Percentiles rank a stretch among this genome's conserved stretches.
Conservation (phyloP, 352 stramenopile species). For the Globisporangium canariense region DNA sequence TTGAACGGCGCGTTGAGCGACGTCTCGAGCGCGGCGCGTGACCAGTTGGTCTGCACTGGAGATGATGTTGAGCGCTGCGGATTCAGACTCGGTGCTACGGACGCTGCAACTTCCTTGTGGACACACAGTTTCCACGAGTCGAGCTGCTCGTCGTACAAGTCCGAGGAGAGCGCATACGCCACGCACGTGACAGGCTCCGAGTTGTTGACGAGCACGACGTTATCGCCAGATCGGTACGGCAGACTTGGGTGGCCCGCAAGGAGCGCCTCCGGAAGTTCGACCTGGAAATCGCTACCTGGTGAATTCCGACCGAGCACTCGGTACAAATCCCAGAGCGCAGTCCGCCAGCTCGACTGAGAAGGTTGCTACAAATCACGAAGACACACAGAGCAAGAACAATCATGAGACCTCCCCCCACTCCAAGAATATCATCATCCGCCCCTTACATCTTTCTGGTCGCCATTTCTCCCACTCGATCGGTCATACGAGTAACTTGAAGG, state of each 20-base stretch:
- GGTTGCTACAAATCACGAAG: constrained; percentile 2
- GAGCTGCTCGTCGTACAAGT: constrained; percentile 81
- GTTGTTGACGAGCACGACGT: constrained; percentile 92
- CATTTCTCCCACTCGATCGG: constrained; percentile 8
- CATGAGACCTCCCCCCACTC: neutral
- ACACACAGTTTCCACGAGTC: constrained; percentile 59
- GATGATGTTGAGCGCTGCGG: constrained; percentile 16
- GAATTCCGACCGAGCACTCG: constrained; percentile 53
- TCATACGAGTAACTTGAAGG: constrained; percentile 12
- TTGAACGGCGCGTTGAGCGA: constrained; percentile 63
- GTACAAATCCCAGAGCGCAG: constrained; percentile 69
- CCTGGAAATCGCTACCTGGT: constrained; percentile 66
- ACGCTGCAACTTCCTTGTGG: constrained; percentile 36
- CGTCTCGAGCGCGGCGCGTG: constrained; percentile 52
- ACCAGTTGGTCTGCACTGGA: constrained; percentile 62
- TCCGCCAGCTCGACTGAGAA: constrained; percentile 48
- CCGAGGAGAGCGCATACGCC: constrained; percentile 92
- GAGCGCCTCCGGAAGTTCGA: constrained; percentile 60
- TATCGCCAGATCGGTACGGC: constrained; percentile 82
- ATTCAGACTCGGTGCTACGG: constrained; percentile 15
- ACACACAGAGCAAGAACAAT: neutral
- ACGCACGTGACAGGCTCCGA: constrained; percentile 92
- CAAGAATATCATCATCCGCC: too few species aligned
- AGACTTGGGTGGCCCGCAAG: constrained; percentile 87
- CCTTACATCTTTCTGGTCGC: constrained; percentile 34